phyloP scores from a whole-genome alignment of 768 basidiomycete species.

The Lactarius indigo region DNA sequence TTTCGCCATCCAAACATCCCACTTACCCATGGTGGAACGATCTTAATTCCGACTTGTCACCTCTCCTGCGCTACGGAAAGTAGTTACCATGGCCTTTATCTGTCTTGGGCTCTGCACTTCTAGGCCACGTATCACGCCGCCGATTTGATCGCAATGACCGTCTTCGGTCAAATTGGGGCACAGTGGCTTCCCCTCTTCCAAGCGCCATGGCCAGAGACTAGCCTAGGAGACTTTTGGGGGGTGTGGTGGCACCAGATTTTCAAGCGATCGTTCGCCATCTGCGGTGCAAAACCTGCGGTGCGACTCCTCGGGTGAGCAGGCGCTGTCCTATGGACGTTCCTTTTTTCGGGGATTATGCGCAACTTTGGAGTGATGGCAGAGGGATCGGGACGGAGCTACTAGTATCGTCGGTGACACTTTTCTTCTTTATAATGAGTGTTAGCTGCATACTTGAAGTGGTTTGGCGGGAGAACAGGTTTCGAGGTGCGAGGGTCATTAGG shows the following conservation, averaged over 20 bases:
- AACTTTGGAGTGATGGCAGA: constrained; percentile 20
- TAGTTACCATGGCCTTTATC: constrained; percentile 24
- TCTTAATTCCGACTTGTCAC: constrained; percentile 37
- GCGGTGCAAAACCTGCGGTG: constrained; percentile 44
- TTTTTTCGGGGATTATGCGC: constrained; percentile 26
- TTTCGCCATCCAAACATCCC: constrained; percentile 37
- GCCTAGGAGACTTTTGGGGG: constrained; percentile 61
- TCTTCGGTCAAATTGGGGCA: constrained; percentile 27
- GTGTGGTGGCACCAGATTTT: constrained; percentile 68
- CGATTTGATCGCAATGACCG: constrained; percentile 15
- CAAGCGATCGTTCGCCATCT: constrained; percentile 49
- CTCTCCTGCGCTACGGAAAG: constrained; percentile 34
- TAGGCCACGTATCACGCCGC: constrained; percentile 16
- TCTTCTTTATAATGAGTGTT: constrained; percentile 24
- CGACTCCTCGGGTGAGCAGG: constrained; percentile 15
- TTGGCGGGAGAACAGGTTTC: constrained; percentile 11
- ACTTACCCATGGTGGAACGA: constrained; percentile 34
- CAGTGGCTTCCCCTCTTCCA: constrained; percentile 66
- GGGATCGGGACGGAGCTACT: constrained; percentile 12
- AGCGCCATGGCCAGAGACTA: constrained; percentile 53
- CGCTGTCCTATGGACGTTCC: constrained; percentile 22
- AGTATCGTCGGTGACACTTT: constrained; percentile 19
- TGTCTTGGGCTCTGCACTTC: constrained; percentile 20
- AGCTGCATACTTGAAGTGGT: constrained; percentile 19
- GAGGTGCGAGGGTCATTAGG: constrained; percentile 21